phyloP scores from a whole-genome alignment of 2,329 filamentous ascomycete genomes.

The Onygena corvina region DNA sequence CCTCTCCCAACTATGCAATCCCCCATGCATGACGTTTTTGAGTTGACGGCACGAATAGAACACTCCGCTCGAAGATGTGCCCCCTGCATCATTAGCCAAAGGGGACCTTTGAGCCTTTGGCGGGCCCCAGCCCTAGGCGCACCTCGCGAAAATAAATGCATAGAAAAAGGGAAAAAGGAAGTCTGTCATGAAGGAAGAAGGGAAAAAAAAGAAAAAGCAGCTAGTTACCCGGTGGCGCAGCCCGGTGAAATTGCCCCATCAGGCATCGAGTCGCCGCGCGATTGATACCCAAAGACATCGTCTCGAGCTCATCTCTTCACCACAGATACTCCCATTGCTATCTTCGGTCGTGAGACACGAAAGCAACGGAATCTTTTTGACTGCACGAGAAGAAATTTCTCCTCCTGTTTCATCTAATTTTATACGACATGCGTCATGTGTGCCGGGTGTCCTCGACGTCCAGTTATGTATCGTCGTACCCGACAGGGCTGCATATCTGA shows the following conservation, averaged over 20 bases:
- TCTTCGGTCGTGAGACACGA: too few species aligned
- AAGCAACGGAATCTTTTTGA: too few species aligned
- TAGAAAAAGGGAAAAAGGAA: neutral
- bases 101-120: neutral
- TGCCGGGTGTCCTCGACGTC: neutral
- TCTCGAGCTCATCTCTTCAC: neutral
- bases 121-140: neutral
- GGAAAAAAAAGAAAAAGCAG: neutral
- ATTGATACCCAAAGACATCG: neutral
- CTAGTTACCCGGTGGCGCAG: neutral
- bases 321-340: too few species aligned
- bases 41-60: neutral
- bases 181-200: neutral
- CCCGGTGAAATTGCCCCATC: neutral
- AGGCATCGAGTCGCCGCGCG: conserved; percentile 1
- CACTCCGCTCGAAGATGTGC: neutral
- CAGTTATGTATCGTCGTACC: neutral
- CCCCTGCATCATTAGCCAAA: neutral
- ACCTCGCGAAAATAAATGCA: neutral
- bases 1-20: neutral
- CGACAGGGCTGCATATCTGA: conserved; percentile 1
- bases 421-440: neutral
- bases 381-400: neutral
- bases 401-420: neutral
- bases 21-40: neutral